These are phyloP conservation scores for Oryza officinalis DNA, from an alignment of 176 grass and related monocot genomes.

Conservation along the genomic window DNA sequence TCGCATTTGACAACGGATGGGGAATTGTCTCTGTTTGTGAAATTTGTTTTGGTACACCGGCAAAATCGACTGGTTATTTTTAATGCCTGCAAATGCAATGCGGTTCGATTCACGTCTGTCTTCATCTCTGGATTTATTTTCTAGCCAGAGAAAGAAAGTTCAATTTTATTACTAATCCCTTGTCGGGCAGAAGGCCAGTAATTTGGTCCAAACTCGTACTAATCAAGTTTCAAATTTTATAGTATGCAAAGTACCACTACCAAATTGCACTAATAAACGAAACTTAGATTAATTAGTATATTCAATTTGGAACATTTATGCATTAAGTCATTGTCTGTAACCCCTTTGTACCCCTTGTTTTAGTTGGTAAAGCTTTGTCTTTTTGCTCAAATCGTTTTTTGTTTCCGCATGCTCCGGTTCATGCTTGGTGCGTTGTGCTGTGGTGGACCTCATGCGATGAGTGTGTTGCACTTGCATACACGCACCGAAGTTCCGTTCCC, in stretches of 20 bases:
- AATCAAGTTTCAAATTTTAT: background rate
- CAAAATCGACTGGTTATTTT: background rate
- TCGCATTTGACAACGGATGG: background rate
- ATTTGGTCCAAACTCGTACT: background rate
- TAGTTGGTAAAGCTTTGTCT: background rate
- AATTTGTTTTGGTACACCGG: background rate
- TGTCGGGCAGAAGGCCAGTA: background rate
- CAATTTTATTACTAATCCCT: background rate
- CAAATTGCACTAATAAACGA: background rate
- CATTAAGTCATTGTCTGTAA: background rate
- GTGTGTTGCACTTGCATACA: background rate
- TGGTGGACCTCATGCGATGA: background rate
- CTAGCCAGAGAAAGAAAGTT: background rate
- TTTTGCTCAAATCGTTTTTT: slow-evolving; percentile 1
- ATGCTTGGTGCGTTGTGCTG: background rate
- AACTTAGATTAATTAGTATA: background rate
- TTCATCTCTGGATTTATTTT: too few relatives aligned
- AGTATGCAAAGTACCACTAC: background rate
- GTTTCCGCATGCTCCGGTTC: background rate
- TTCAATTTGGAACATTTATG: background rate
- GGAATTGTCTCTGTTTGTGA: background rate
- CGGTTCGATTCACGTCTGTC: background rate
- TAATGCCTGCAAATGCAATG: slow-evolving; percentile 11
- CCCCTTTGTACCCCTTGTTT: background rate
- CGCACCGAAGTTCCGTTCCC: background rate